These are phyloP conservation scores for Jimgerdemannia flammicorona DNA, from an alignment of 192 early-diverging fungal species.

Conservation along the genomic window DNA sequence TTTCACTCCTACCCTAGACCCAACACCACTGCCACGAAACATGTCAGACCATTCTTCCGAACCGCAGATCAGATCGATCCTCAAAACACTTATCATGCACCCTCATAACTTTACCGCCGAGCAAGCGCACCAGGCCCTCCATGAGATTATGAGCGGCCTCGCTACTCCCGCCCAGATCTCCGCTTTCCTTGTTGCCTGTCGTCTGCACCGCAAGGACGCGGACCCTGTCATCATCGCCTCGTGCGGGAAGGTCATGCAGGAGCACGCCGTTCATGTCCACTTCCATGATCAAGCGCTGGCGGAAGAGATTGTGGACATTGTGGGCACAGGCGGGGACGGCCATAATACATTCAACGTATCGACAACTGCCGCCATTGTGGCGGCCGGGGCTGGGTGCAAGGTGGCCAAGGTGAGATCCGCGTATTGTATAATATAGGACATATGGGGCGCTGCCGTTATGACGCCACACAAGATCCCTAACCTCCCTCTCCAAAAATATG, in stretches of 20 bases:
- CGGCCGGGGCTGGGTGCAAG: conserved; percentile 84
- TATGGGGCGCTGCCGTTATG: background rate
- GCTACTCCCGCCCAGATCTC: conserved; percentile 84
- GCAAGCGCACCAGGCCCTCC: conserved; percentile 54
- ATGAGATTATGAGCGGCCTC: conserved; percentile 73
- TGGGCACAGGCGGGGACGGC: conserved; percentile 98
- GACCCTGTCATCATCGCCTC: conserved; percentile 79
- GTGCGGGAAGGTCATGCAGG: conserved; percentile 68
- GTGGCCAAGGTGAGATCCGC: conserved; percentile 76
- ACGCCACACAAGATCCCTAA: background rate
- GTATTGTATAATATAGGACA: background rate
- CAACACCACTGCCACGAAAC: background rate
- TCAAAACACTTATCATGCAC: conserved; percentile 63
- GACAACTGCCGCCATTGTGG: conserved; percentile 87
- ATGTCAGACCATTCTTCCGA: background rate
- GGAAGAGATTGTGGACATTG: conserved; percentile 77
- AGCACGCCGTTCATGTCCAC: conserved; percentile 56
- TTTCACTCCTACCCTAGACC: too few relatives aligned
- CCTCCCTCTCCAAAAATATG: background rate
- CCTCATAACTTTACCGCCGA: conserved; percentile 57
- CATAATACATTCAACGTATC: conserved; percentile 97
- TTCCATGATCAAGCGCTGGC: conserved; percentile 40
- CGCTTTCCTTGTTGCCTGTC: conserved; percentile 80
- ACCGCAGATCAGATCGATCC: conserved; percentile 39
- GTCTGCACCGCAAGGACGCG: conserved; percentile 63